Conservation (phyloP, 1,139 yeast species). For the Yamadazyma trypodendri region DNA sequence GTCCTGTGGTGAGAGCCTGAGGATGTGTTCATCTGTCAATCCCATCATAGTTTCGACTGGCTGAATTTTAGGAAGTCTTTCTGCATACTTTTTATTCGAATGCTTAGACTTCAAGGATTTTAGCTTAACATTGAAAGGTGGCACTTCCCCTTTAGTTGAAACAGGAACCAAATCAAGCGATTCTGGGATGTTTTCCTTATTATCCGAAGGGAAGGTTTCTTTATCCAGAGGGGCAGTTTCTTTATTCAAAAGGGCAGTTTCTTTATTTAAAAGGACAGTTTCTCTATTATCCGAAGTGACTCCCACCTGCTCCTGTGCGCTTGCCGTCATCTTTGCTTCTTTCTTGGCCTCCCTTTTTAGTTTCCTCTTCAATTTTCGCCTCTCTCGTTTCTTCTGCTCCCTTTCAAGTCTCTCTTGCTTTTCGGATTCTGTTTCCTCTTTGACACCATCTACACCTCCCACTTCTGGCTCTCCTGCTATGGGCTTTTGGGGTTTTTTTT, state of each 20-base stretch:
- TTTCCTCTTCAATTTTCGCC: conserved; percentile 4
- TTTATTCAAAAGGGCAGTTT: too few species aligned
- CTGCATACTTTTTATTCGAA: conserved; percentile 29
- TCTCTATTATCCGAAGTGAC: too few species aligned
- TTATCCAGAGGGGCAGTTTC: too few species aligned
- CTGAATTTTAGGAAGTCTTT: conserved; percentile 32
- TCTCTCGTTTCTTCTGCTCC: conserved; percentile 1
- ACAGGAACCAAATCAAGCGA: too few species aligned
- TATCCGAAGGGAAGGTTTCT: too few species aligned
- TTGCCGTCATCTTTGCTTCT: background rate
- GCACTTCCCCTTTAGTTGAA: background rate
- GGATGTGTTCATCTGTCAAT: conserved; percentile 36
- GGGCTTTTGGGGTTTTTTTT: too few species aligned
- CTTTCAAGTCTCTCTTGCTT: background rate
- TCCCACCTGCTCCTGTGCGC: background rate
- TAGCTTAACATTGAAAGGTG: conserved; percentile 32
- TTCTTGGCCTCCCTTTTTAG: conserved; percentile 4
- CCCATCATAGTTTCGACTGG: conserved; percentile 45
- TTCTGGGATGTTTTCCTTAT: too few species aligned
- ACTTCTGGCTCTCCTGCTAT: too few species aligned
- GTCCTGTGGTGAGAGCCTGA: conserved; percentile 33
- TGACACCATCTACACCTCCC: background rate
- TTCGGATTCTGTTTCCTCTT: background rate
- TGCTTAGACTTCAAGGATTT: conserved; percentile 30
- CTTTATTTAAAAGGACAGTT: too few species aligned